Percentiles rank a stretch among this genome's conserved stretches.
phyloP scores from a whole-genome alignment of 192 early-diverging fungal species.

The Entomortierella parvispora region DNA sequence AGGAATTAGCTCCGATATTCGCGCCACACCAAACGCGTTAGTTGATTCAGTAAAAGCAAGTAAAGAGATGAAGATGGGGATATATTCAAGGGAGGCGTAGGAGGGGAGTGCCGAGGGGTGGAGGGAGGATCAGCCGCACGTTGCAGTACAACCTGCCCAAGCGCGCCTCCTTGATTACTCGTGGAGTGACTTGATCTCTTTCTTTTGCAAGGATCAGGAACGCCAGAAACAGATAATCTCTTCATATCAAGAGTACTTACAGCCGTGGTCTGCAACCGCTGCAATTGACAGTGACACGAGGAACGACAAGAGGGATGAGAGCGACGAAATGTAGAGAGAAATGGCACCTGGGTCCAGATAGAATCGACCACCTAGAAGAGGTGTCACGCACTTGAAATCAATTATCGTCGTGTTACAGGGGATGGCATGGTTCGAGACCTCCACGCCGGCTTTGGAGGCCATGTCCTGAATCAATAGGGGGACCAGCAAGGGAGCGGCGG shows the following conservation, averaged over 20 bases:
- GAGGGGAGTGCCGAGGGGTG: too few species aligned
- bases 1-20: too few species aligned
- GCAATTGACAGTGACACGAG: constrained; percentile 33
- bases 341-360: constrained; percentile 23
- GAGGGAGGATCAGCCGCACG: too few species aligned
- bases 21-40: too few species aligned
- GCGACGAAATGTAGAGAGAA: constrained; percentile 36
- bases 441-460: constrained; percentile 12
- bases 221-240: too few species aligned
- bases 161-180: too few species aligned
- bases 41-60: too few species aligned
- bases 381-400: constrained; percentile 11
- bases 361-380: constrained; percentile 1
- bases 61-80: too few species aligned
- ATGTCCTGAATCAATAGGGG: constrained; percentile 19
- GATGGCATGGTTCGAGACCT: constrained; percentile 6
- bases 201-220: background rate
- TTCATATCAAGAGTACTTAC: background rate
- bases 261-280: constrained; percentile 51
- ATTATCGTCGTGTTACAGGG: constrained; percentile 14
- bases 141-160: too few species aligned
- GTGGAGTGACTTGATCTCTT: too few species aligned
- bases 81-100: too few species aligned
- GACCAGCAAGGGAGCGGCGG: constrained; percentile 3
- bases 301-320: constrained; percentile 30